These are phyloP conservation scores for Cyclotella cryptica DNA, from an alignment of 108 stramenopile genomes.

Conservation along the genomic window DNA sequence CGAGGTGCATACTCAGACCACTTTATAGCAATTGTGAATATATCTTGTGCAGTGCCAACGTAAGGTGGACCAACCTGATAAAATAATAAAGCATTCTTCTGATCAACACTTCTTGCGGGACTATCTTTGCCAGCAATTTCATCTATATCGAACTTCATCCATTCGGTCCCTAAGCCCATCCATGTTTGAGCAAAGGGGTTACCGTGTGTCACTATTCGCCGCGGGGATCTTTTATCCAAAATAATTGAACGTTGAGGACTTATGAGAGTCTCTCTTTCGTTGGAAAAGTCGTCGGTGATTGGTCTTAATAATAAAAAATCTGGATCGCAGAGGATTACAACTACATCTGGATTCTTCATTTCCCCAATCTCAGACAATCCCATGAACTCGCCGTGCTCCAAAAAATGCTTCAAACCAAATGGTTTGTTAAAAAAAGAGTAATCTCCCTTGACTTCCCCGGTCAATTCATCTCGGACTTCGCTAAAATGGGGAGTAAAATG, in stretches of 20 bases:
- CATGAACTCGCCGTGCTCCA: constrained; percentile 63
- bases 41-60: constrained; percentile 78
- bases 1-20: constrained; percentile 82
- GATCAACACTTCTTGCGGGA: constrained; percentile 56
- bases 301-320: constrained; percentile 93
- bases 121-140: constrained; percentile 67
- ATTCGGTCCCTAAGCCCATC: constrained; percentile 79
- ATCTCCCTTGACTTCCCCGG: constrained; percentile 54
- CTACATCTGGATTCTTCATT: constrained; percentile 56
- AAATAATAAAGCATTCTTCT: constrained; percentile 47
- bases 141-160: constrained; percentile 73
- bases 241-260: constrained; percentile 9
- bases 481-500: constrained; percentile 84
- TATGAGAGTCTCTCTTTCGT: constrained; percentile 54
- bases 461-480: constrained; percentile 50
- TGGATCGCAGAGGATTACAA: constrained; percentile 94
- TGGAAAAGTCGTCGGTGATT: constrained; percentile 73
- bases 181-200: constrained; percentile 85
- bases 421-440: constrained; percentile 94
- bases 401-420: constrained; percentile 76
- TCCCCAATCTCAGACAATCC: constrained; percentile 32
- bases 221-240: not conserved
- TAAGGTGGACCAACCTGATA: constrained; percentile 94
- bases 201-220: constrained; percentile 76
- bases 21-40: constrained; percentile 62